Evolutionary conservation across 176 grass and related monocot genomes (phyloP), one percentile per base, ranked within the genome.

Genomic region (Tillandsia fasciculata): DNA sequence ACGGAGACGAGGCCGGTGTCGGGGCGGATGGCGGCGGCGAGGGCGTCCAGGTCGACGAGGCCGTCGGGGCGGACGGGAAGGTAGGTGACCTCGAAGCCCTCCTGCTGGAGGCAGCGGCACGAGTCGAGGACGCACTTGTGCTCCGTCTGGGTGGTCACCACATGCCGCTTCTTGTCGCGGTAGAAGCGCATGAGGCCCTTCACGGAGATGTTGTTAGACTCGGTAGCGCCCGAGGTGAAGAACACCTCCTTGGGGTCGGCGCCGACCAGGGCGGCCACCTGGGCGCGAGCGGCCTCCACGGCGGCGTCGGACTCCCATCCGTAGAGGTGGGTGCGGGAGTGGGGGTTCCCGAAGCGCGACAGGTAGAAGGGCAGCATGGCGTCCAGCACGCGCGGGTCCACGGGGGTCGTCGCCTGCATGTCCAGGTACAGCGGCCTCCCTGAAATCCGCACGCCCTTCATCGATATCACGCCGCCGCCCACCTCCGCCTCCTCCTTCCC

Each of bases 201-300:
- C 3, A 76, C 26, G 9, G 74, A 51, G 61, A 67, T 67, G 49
- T 76, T 76, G 63, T 76, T 76, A 7, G 63, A 66, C 63, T 76
- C 74, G n/a, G 74, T 67, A 49, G 64, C 74, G 17, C 74, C 74
- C 12, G 74, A 76, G 48, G 74, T 76, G 49, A 76, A 76, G 50
- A 76, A 52, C 12, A 76, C 54, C 24, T 76, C 69, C 24, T 57
- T 53, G 50, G 69, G 51, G 13, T 71, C 33, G 24, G 69, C 50
- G 22, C 51, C 50, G 52, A 71, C 22, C 3, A 71, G 26, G 26
- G 50, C 69, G 0, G 69, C 50, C 12, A 67, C 58, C 63, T 67
- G 74, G 15, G 48, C 10, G 48, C 74, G 74, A 11, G 74, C 74
- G 11, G 22, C 28, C 49, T 76, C 74, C 20, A 76, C 64, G 12